A percentile compares a stretch with the other conserved stretches of the same genome.
Evolutionary conservation across 1,284 basidiomycete genomes (phyloP).

Genomic region (Cryptococcus floricola): DNA sequence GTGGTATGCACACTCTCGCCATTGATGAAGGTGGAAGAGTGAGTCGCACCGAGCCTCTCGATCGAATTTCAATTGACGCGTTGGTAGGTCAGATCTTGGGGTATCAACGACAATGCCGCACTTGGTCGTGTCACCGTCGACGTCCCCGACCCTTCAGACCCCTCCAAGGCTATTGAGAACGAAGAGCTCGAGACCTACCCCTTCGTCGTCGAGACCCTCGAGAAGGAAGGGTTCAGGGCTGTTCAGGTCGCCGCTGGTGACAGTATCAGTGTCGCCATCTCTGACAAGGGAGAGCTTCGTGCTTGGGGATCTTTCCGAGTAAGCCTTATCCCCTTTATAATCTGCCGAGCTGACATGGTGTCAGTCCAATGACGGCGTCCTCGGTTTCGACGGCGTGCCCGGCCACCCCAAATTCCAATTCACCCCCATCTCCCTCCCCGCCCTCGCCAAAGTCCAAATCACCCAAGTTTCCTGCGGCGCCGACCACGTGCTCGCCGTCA

Average conservation of each 20-base stretch:
- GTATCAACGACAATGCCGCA: slow-evolving; percentile 87
- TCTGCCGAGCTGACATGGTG: not conserved
- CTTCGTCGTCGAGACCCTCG: slow-evolving; percentile 65
- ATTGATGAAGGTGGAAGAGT: slow-evolving; percentile 80
- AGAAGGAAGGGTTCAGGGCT: slow-evolving; percentile 71
- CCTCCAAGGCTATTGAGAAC: slow-evolving; percentile 60
- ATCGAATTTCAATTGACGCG: slow-evolving; percentile 1
- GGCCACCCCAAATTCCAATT: slow-evolving; percentile 49
- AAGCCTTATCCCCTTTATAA: slow-evolving; percentile 42
- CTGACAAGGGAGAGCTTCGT: slow-evolving; percentile 69
- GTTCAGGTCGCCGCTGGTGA: slow-evolving; percentile 79
- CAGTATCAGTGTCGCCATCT: slow-evolving; percentile 76
- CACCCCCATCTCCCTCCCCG: slow-evolving; percentile 50
- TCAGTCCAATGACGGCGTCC: slow-evolving; percentile 68
- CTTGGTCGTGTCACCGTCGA: slow-evolving; percentile 76
- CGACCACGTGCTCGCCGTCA: slow-evolving; percentile 83
- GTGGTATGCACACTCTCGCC: slow-evolving; percentile 79
- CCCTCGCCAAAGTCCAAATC: slow-evolving; percentile 57
- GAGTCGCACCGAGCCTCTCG: slow-evolving; percentile 42
- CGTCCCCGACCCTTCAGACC: slow-evolving; percentile 59
- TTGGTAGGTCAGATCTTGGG: slow-evolving; percentile 75
- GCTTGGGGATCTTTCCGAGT: slow-evolving; percentile 93
- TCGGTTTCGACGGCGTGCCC: slow-evolving; percentile 71
- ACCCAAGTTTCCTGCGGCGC: slow-evolving; percentile 71
- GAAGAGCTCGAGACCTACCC: slow-evolving; percentile 76